These are phyloP conservation scores for Hanseniaspora lindneri DNA, from an alignment of 805 yeast species.

Conservation along the genomic window DNA sequence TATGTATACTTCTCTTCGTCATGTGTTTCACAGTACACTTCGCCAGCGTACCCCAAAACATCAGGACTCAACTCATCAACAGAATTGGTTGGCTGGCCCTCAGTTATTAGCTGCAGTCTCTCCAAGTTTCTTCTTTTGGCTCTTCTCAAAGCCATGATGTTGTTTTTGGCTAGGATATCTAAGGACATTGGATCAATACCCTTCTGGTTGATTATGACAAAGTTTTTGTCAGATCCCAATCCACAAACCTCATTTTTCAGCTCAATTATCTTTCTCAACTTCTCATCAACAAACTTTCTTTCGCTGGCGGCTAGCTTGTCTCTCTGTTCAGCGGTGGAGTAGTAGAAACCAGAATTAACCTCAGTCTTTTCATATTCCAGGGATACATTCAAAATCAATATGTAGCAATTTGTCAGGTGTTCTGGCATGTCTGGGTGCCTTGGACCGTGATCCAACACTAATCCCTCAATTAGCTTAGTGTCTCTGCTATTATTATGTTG, in stretches of 20 bases:
- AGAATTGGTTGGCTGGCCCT: slow-evolving; percentile 95
- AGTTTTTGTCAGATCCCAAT: slow-evolving; percentile 56
- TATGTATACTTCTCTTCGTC: slow-evolving; percentile 98
- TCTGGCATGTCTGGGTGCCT: slow-evolving; percentile 99
- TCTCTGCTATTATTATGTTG: slow-evolving; percentile 81
- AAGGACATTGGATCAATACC: slow-evolving; percentile 98
- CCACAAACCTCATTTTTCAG: slow-evolving; percentile 87
- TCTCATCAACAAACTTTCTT: slow-evolving; percentile 87
- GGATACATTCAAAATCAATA: slow-evolving; percentile 82
- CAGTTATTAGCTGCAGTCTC: slow-evolving; percentile 87
- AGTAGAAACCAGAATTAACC: slow-evolving; percentile 90
- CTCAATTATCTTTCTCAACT: slow-evolving; percentile 79
- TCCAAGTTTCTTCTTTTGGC: slow-evolving; percentile 99
- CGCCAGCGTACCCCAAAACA: slow-evolving; percentile 77
- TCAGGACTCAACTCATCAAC: slow-evolving; percentile 81
- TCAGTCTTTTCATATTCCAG: slow-evolving; percentile 96
- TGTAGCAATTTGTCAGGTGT: slow-evolving; percentile 65
- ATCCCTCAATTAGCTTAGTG: slow-evolving; percentile 71
- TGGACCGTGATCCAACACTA: slow-evolving; percentile 95
- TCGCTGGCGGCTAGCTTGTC: slow-evolving; percentile 89
- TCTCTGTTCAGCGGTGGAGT: slow-evolving; percentile 90
- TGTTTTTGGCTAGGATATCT: slow-evolving; percentile 84
- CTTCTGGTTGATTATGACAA: slow-evolving; percentile 92
- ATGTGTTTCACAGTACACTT: slow-evolving; percentile 79
- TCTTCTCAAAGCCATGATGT: slow-evolving; percentile 86